Base-by-base conservation (phyloP, 768 basidiomycete species). In the Strobilomyces echinocephalus region DNA sequence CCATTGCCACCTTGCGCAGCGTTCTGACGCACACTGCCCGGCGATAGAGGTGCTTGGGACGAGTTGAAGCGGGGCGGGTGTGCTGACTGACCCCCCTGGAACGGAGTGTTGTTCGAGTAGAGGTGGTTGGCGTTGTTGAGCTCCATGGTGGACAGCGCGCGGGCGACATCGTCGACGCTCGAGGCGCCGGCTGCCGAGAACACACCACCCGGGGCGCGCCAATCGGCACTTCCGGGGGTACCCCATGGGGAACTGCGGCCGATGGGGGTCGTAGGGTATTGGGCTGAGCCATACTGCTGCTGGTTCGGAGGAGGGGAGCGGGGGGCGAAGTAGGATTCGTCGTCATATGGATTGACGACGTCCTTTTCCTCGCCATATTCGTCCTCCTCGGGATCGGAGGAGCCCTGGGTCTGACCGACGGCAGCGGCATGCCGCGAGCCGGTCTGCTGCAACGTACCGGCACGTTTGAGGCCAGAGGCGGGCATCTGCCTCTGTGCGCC, bases 1-100 rank as follows among this genome's bases (percentile, higher is more conserved):
- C 72, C 68, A 20, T 71, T 71, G 28, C 68, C 68, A 28, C 70
- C 71, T 49, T 72, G 73, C 31, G 69, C 66, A 46, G 73, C 71
- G 46, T 69, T 74, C 34, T 69, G 73, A 54, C 76, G 74, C 60
- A 76, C 63, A 43, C 43, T 62, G 36, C 62, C 59, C 11, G 75
- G 66, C 11, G 72, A 69, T 53, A 80, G 80, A n/a, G 70, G 72
- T 8, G 76, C 73, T 33, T 74, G 64, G 46, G 75, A 69, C 28
- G 75, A 58, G 60, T 79, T 86, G 73, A 89, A 89, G 39, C 87
- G 79, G 35, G 88, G 88, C 5, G 87, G 85, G 61, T 84, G 83
- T 10, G 67, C 71, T 49, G 79, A 78, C 57, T 84, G 85, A 30
- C 80, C 77, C 20, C 49, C 69, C 55, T 77, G 78, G 54, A 63